A percentile compares a stretch with the other conserved stretches of the same genome.
phyloP scores from a whole-genome alignment of 2,329 filamentous ascomycete genomes.

The Hypoxylon sp. region DNA sequence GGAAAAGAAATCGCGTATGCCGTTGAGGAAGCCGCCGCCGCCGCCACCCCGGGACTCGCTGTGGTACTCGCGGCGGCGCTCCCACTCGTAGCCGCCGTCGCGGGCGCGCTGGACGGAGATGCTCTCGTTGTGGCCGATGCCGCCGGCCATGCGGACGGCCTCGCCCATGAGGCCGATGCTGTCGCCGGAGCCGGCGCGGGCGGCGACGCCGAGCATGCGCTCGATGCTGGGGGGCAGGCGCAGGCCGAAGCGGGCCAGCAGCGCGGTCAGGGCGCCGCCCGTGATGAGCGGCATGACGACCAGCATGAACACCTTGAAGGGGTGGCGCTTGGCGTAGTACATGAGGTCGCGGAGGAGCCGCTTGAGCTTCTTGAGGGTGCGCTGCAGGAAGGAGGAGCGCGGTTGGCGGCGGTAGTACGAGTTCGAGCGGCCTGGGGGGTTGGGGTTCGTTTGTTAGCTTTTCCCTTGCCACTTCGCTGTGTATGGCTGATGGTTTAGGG shows the following conservation, averaged over 20 bases:
- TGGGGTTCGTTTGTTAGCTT: neutral
- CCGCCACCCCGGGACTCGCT: slow-evolving; percentile 49
- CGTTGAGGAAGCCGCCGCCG: slow-evolving; percentile 54
- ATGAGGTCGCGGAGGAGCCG: slow-evolving; percentile 83
- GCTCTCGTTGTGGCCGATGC: slow-evolving; percentile 45
- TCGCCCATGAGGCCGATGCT: slow-evolving; percentile 65
- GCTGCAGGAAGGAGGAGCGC: slow-evolving; percentile 80
- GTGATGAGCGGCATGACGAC: slow-evolving; percentile 90
- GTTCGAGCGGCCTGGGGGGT: slow-evolving; percentile 58
- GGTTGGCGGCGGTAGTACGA: slow-evolving; percentile 85
- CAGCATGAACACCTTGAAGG: slow-evolving; percentile 86
- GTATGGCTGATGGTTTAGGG: no score
- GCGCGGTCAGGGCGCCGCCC: slow-evolving; percentile 81
- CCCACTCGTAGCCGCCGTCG: slow-evolving; percentile 55
- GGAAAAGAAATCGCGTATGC: slow-evolving; percentile 60
- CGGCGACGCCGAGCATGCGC: slow-evolving; percentile 68
- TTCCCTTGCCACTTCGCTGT: no score
- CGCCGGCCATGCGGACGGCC: slow-evolving; percentile 66
- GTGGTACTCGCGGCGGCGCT: slow-evolving; percentile 55
- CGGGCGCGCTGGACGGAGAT: slow-evolving; percentile 53
- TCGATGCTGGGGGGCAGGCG: slow-evolving; percentile 75
- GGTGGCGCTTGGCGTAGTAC: slow-evolving; percentile 85
- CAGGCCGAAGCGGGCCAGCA: slow-evolving; percentile 84
- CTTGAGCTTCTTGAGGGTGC: slow-evolving; percentile 80
- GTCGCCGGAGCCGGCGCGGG: slow-evolving; percentile 62